Conservation (phyloP, 495 filamentous ascomycete genomes). For the Podospora tetraspora region DNA sequence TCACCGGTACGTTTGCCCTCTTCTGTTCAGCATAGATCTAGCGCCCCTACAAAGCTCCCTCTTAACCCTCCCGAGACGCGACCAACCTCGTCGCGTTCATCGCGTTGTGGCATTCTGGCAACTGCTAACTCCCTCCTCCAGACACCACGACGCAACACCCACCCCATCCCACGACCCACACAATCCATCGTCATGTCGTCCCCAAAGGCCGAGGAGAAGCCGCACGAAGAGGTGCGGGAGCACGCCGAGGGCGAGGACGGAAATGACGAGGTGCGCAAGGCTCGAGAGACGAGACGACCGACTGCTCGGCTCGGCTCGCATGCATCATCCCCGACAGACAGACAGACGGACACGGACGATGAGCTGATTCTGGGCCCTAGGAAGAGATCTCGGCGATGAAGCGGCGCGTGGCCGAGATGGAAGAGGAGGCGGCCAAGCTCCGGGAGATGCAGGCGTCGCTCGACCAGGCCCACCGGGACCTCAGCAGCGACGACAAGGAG, state of each 20-base stretch:
- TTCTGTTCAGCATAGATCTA: not conserved
- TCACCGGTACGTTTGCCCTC: not conserved
- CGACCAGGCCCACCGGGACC: constrained; percentile 74
- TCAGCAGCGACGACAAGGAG: constrained; percentile 81
- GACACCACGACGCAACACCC: not conserved
- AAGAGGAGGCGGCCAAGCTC: constrained; percentile 92
- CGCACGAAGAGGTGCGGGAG: constrained; percentile 26
- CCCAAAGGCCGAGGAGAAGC: constrained; percentile 26
- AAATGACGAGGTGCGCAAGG: constrained; percentile 41
- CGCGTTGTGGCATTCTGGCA: not conserved
- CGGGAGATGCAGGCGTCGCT: constrained; percentile 92
- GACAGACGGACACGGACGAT: constrained; percentile 6
- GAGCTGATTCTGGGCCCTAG: constrained; percentile 24
- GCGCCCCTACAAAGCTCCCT: not conserved
- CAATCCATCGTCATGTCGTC: constrained; percentile 19
- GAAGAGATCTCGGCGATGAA: constrained; percentile 98
- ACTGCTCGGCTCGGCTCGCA: not conserved
- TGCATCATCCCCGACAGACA: not conserved
- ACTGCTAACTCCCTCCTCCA: not conserved
- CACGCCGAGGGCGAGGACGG: constrained; percentile 36
- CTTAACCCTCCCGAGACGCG: not conserved
- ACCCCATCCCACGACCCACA: not conserved
- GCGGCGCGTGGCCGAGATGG: constrained; percentile 96
- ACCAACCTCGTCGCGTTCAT: not conserved
- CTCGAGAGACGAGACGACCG: not conserved